Evolutionary conservation across 345 rosid species (phyloP).

Genomic region (Trapa bicornis): DNA sequence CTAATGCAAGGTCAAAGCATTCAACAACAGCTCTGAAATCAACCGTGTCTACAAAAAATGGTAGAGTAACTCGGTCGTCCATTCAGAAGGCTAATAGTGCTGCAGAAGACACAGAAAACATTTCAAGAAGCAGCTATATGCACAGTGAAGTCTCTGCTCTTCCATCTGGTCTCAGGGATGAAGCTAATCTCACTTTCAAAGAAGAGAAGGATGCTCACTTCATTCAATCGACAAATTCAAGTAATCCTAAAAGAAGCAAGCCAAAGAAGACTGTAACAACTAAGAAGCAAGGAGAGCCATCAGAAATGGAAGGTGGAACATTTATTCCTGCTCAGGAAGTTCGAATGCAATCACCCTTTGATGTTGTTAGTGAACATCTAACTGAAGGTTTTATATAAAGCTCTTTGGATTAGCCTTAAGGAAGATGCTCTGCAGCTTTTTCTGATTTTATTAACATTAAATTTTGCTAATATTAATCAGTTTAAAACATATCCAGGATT

Average conservation of each 20-base stretch:
- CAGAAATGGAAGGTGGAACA: background rate
- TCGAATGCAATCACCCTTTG: background rate
- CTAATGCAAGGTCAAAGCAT: background rate
- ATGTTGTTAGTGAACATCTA: background rate
- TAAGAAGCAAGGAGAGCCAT: background rate
- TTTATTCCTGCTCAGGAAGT: background rate
- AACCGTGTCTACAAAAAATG: background rate
- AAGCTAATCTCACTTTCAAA: background rate
- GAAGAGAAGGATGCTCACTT: background rate
- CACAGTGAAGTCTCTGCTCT: background rate
- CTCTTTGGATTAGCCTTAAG: background rate
- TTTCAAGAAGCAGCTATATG: constrained; percentile 3
- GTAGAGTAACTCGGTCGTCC: constrained; percentile 14
- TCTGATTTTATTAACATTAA: background rate
- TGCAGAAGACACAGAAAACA: background rate
- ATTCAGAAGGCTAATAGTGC: constrained; percentile 1
- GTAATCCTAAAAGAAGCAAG: background rate
- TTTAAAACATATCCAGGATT: background rate
- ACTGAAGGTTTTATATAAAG: background rate
- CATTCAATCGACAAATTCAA: background rate
- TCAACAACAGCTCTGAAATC: constrained; percentile 3
- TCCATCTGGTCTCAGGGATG: constrained; percentile 1
- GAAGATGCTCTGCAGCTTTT: background rate
- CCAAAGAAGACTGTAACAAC: background rate
- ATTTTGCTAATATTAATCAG: background rate